Percentiles rank a stretch among this genome's conserved stretches.
phyloP scores from a whole-genome alignment of 2,329 filamentous ascomycete species.

The Cladosporium sp. region DNA sequence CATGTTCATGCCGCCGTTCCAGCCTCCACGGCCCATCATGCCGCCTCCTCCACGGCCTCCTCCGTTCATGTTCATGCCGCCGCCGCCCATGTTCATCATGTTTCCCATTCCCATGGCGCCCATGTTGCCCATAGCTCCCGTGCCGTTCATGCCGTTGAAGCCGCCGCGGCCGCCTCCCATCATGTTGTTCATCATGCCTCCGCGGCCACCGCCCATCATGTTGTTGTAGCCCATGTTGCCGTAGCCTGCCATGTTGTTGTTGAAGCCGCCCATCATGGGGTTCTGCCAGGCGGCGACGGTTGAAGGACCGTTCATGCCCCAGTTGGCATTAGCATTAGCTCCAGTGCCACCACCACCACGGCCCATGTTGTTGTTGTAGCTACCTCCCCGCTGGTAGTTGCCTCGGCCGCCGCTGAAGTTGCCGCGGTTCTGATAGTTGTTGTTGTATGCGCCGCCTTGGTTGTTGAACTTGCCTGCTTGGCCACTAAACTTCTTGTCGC shows the following conservation, averaged over 20 bases:
- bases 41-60: slow-evolving; percentile 50
- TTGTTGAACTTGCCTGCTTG: slow-evolving; percentile 50
- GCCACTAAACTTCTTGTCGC: slow-evolving; percentile 43
- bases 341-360: slow-evolving; percentile 16
- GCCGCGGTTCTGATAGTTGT: slow-evolving; percentile 35
- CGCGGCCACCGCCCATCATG: slow-evolving; percentile 30
- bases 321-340: slow-evolving; percentile 18
- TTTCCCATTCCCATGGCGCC: slow-evolving; percentile 36
- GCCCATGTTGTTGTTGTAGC: slow-evolving; percentile 19
- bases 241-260: slow-evolving; percentile 22
- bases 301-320: slow-evolving; percentile 27
- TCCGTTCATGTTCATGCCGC: slow-evolving; percentile 30
- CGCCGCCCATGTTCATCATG: slow-evolving; percentile 32
- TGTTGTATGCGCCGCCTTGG: slow-evolving; percentile 40
- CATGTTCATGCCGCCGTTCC: slow-evolving; percentile 24
- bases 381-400: slow-evolving; percentile 25
- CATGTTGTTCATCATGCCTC: slow-evolving; percentile 33
- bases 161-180: slow-evolving; percentile 45
- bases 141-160: slow-evolving; percentile 53
- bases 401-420: slow-evolving; percentile 24
- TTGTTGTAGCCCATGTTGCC: slow-evolving; percentile 37
- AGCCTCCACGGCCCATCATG: slow-evolving; percentile 39
- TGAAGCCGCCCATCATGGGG: slow-evolving; percentile 26
- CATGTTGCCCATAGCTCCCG: slow-evolving; percentile 31
- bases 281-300: slow-evolving; percentile 19